Percentiles rank a stretch among this genome's conserved stretches.
Conservation (phyloP, 768 basidiomycete species). For the Suillus lakei region DNA sequence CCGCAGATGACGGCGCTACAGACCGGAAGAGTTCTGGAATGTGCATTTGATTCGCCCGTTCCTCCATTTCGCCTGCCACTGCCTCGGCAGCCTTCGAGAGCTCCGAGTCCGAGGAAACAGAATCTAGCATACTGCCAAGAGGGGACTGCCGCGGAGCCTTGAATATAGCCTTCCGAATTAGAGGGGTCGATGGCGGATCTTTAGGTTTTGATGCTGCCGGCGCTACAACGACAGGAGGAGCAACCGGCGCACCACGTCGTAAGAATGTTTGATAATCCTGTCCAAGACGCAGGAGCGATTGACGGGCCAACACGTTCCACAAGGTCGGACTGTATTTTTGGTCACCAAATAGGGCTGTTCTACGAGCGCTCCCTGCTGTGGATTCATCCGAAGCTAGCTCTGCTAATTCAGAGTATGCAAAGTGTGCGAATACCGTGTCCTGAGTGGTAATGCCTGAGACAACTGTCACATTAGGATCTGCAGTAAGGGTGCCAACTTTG, state of each 20-base stretch:
- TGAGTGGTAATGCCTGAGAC: constrained; percentile 67
- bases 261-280: constrained; percentile 71
- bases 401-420: constrained; percentile 69
- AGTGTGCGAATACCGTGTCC: constrained; percentile 57
- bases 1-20: constrained; percentile 28
- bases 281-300: constrained; percentile 64
- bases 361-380: constrained; percentile 44
- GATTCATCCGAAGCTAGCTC: constrained; percentile 52
- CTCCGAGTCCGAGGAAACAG: constrained; percentile 64
- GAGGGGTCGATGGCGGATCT: constrained; percentile 40
- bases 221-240: constrained; percentile 28
- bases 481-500: constrained; percentile 45
- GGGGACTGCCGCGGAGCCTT: constrained; percentile 53
- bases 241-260: constrained; percentile 54
- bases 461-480: constrained; percentile 59
- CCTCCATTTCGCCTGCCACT: constrained; percentile 40
- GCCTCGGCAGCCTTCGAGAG: constrained; percentile 55
- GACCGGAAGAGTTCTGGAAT: constrained; percentile 58
- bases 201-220: constrained; percentile 30
- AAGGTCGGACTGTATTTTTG: constrained; percentile 66
- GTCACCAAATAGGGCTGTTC: constrained; percentile 67
- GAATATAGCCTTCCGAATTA: constrained; percentile 44
- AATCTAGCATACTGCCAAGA: constrained; percentile 53
- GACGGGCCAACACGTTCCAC: constrained; percentile 65
- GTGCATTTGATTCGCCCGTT: constrained; percentile 32